Evolutionary conservation across 2,329 filamentous ascomycete species (phyloP), one percentile per base, ranked within the genome.

Genomic region (Fusarium odoratissimum): DNA sequence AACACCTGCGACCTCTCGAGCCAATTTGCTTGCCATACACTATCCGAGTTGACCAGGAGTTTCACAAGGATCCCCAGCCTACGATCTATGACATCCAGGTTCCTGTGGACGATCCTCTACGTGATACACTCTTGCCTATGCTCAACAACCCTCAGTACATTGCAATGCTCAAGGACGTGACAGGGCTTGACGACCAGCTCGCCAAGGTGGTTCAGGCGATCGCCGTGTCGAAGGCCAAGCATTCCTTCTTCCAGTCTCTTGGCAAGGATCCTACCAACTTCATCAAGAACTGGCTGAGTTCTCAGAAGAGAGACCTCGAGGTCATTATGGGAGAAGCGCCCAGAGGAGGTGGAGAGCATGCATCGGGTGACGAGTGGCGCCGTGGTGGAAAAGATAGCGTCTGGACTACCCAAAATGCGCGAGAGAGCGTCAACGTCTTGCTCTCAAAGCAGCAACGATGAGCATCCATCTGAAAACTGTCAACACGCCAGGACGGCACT

Each of bases 81-180:
- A 98, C 95, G 10, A 87, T 98, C 76, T 98, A 98, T 84, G 95
- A 98, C 81, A 88, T 99, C 52, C 91, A 91, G 76, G 93, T 99
- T 49, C 88, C 91, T 3, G 88, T 97, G 21, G 93, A 97, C 75
- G 94, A 97, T 79, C 94, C 95, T 2, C 86, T 97, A 55, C 91
- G 91, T 57, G 86, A 88, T 38, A 89, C 89, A 76, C 88, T 94
- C 80, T 82, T 89, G 45, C 84, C 90, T 19, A 87, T 94, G 72
- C 87, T 92, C 64, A 88, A 89, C 66, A 93, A 93, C 72, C 88
- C 93, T 2, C 86, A 90, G 61, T 93, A 94, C 82, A 88, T 91
- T 21, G 84, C 87, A 42, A 92, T 91, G 78, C 88, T 98, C 35
- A 92, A 92, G 74, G 91, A 95, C 69, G 93, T 98, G 60, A 87